These are phyloP conservation scores for Starmerella geochares DNA, from an alignment of 805 yeast genomes.

Conservation along the genomic window DNA sequence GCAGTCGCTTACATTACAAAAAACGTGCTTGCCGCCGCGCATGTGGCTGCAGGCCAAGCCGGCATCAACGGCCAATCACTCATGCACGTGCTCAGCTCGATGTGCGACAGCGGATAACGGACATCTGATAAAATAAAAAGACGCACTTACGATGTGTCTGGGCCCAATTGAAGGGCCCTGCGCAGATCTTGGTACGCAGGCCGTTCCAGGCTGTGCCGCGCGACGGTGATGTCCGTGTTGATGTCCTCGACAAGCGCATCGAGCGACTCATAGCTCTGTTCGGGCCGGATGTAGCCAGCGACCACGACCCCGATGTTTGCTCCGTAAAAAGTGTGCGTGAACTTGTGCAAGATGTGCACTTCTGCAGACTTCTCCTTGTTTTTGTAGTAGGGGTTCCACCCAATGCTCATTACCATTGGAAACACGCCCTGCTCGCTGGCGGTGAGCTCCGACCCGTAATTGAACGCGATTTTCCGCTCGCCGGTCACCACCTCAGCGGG, in stretches of 20 bases:
- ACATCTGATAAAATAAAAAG: neutral
- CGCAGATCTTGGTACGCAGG: slow-evolving; percentile 35
- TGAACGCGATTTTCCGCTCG: slow-evolving; percentile 40
- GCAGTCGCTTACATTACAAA: too few relatives aligned
- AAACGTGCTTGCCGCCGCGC: too few relatives aligned
- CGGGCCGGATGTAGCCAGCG: slow-evolving; percentile 86
- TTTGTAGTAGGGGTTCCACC: slow-evolving; percentile 87
- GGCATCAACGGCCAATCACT: too few relatives aligned
- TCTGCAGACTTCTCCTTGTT: slow-evolving; percentile 73
- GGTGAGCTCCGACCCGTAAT: slow-evolving; percentile 47
- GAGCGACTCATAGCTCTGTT: slow-evolving; percentile 67
- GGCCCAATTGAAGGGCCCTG: neutral
- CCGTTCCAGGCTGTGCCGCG: slow-evolving; percentile 40
- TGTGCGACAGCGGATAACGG: too few relatives aligned
- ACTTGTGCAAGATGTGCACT: slow-evolving; percentile 72
- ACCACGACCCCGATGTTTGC: slow-evolving; percentile 58
- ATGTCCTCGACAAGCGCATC: slow-evolving; percentile 84
- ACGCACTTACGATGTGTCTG: neutral
- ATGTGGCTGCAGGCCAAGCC: too few relatives aligned
- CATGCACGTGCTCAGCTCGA: too few relatives aligned
- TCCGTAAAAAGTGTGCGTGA: slow-evolving; percentile 65
- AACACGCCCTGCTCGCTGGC: slow-evolving; percentile 36
- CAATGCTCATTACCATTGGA: slow-evolving; percentile 93
- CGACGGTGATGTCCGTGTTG: slow-evolving; percentile 62
- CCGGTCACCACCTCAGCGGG: slow-evolving; percentile 29